These are phyloP conservation scores for Pseudoscleropodium purum DNA, from an alignment of 225 moss, liverwort and hornwort genomes.

Conservation along the genomic window DNA sequence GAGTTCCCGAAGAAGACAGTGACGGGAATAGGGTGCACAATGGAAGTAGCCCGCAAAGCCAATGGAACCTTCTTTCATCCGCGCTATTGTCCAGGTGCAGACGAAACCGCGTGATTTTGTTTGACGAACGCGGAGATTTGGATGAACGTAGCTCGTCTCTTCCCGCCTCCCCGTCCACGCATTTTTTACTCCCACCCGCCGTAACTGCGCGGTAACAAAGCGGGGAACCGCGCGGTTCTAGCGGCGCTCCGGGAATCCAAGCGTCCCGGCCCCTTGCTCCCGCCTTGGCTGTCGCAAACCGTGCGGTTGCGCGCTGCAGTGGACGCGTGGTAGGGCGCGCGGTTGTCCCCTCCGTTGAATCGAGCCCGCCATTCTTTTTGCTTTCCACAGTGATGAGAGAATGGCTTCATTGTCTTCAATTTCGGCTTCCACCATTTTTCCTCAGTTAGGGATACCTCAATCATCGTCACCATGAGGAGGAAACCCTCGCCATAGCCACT, in stretches of 20 bases:
- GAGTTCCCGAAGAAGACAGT: background rate
- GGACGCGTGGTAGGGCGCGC: slow-evolving; percentile 1
- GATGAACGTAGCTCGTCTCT: slow-evolving; percentile 9
- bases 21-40: background rate
- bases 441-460: slow-evolving; percentile 30
- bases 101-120: slow-evolving; percentile 29
- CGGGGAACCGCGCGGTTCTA: slow-evolving; percentile 27
- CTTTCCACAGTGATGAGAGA: background rate
- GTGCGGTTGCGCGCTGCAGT: background rate
- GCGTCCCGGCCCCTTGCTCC: background rate
- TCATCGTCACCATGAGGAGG: slow-evolving; percentile 8
- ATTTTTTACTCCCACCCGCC: slow-evolving; percentile 20
- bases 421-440: background rate
- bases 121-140: slow-evolving; percentile 11
- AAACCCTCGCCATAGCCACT: slow-evolving; percentile 38
- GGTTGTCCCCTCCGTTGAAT: background rate
- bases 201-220: slow-evolving; percentile 42
- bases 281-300: background rate
- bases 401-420: background rate
- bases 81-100: background rate
- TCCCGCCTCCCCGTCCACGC: background rate
- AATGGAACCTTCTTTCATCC: background rate
- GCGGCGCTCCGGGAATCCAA: slow-evolving; percentile 8
- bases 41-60: background rate
- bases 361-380: slow-evolving; percentile 26